Conservation (phyloP, 805 yeast genomes). For the Wickerhamiella dianesei region DNA sequence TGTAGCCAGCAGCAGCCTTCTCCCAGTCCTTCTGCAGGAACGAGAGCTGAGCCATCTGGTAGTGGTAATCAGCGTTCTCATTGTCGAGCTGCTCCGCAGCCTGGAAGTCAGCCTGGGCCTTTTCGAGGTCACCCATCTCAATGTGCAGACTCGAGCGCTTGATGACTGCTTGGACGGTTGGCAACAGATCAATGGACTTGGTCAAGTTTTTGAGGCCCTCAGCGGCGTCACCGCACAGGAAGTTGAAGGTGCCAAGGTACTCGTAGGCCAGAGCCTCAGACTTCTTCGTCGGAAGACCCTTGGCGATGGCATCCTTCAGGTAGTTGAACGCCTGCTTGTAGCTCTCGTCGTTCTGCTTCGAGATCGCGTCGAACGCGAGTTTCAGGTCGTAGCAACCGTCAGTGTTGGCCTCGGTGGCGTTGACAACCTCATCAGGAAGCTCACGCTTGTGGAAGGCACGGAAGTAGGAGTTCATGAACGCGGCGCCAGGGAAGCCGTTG, state of each 20-base stretch:
- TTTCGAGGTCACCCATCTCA: constrained; percentile 53
- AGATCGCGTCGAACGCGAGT: constrained; percentile 48
- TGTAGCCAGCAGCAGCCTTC: constrained; percentile 61
- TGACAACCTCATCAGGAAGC: constrained; percentile 33
- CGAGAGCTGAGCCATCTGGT: constrained; percentile 87
- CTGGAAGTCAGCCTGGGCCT: constrained; percentile 53
- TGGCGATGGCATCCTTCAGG: constrained; percentile 24
- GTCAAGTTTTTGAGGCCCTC: constrained; percentile 52
- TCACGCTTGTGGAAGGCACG: constrained; percentile 63
- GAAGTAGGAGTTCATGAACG: constrained; percentile 74
- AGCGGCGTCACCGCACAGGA: constrained; percentile 60
- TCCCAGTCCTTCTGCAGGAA: constrained; percentile 65
- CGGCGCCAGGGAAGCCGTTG: constrained; percentile 37
- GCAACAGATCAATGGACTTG: constrained; percentile 48
- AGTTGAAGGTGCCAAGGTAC: constrained; percentile 68
- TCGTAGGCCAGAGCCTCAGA: constrained; percentile 62
- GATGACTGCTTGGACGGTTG: constrained; percentile 66
- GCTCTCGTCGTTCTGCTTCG: constrained; percentile 36
- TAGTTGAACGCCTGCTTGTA: constrained; percentile 49
- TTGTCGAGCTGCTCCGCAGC: constrained; percentile 59
- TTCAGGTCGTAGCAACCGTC: constrained; percentile 47
- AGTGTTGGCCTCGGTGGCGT: constrained; percentile 36
- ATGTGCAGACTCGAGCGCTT: constrained; percentile 72
- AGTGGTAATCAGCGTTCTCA: constrained; percentile 66
- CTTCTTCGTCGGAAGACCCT: constrained; percentile 13